phyloP scores from a whole-genome alignment of 306 rosid genomes.

The Casuarina equisetifolia region DNA sequence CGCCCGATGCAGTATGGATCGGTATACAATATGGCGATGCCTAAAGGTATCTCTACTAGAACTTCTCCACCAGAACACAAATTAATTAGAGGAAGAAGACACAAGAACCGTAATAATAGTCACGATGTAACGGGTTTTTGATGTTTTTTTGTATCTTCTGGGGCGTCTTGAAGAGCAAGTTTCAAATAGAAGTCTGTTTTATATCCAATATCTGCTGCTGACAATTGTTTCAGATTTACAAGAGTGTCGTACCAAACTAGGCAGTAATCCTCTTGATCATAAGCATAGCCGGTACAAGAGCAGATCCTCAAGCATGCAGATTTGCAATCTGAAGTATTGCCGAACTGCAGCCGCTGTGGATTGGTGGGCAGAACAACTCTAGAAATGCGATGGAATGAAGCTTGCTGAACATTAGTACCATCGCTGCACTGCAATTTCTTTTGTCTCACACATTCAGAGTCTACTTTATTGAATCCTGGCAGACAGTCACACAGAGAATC shows the following conservation, averaged over 20 bases:
- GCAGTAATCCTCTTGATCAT: background rate
- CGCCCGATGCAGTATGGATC: background rate
- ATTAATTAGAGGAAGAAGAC: background rate
- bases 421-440: background rate
- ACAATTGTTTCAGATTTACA: conserved; percentile 2
- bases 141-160: background rate
- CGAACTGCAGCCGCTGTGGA: background rate
- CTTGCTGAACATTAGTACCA: background rate
- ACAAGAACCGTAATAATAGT: background rate
- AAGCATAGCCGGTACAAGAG: conserved; percentile 22
- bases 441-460: background rate
- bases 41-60: background rate
- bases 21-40: background rate
- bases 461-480: background rate
- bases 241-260: background rate
- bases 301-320: conserved; percentile 9
- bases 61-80: background rate
- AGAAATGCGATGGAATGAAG: background rate
- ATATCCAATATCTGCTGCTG: background rate
- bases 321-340: background rate
- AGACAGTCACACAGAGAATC: background rate
- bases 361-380: background rate
- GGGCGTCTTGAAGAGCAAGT: background rate
- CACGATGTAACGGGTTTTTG: background rate
- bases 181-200: conserved; percentile 11